These are phyloP conservation scores for Colletotrichum orbiculare DNA, from an alignment of 2,329 filamentous ascomycete genomes.

Conservation along the genomic window DNA sequence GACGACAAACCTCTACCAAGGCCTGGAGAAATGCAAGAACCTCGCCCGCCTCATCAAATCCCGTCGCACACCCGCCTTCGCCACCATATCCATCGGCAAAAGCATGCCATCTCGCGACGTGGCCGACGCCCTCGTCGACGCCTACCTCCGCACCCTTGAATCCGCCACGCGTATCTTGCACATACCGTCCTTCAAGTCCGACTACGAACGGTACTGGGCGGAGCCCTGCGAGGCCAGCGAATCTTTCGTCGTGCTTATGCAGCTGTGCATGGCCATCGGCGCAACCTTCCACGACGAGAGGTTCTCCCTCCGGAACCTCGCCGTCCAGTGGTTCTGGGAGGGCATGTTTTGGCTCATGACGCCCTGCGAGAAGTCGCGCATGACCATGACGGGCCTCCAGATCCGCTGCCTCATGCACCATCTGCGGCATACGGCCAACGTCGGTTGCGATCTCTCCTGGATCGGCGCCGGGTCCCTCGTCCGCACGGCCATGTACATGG, in stretches of 20 bases:
- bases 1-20: conserved; percentile 45
- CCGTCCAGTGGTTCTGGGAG: conserved; percentile 63
- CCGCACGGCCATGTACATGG: conserved; percentile 67
- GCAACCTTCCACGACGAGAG: conserved; percentile 58
- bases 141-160: conserved; percentile 67
- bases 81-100: conserved; percentile 50
- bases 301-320: conserved; percentile 54
- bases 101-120: conserved; percentile 52
- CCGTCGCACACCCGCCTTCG: conserved; percentile 48
- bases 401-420: conserved; percentile 62
- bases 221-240: conserved; percentile 51
- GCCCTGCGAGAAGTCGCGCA: conserved; percentile 59
- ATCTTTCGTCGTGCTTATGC: conserved; percentile 63
- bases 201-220: conserved; percentile 64
- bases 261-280: conserved; percentile 65
- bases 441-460: conserved; percentile 64
- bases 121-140: conserved; percentile 62
- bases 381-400: conserved; percentile 62
- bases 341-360: conserved; percentile 62
- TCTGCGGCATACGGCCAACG: conserved; percentile 58
- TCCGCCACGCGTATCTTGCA: conserved; percentile 68
- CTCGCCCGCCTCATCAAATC: conserved; percentile 55
- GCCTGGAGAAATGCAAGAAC: conserved; percentile 53
- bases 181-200: conserved; percentile 64
- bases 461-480: conserved; percentile 61